Base-by-base conservation (phyloP, 2,329 filamentous ascomycete species). In the Trichoderma oligosporum region DNA sequence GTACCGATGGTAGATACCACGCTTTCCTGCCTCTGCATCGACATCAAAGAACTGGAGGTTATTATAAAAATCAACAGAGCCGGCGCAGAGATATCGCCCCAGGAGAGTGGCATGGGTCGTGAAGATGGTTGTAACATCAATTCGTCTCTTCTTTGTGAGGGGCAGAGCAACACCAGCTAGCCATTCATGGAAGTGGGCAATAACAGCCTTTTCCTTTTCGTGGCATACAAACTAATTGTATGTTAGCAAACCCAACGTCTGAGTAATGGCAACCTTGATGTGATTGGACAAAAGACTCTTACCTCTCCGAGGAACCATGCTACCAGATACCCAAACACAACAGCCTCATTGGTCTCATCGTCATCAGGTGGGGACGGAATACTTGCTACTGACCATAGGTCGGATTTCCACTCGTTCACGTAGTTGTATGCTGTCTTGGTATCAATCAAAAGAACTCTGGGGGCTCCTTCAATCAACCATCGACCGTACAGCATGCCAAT, bases 141-240 rank as follows among this genome's bases (percentile, higher is more conserved):
- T 97, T 68, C 89, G 88, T 61, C 94, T 86, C 81, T 89, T 96
- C 78, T 95, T 96, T 76, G 86, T 88, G 63, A 97, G 82, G 24
- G 94, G 94, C 31, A 97, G 80, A 49, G 90, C 93, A 48, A 97
- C 94, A 74, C 93, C 94, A 9, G 94, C 88, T 56, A 99, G 83
- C 94, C 94, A 99, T 75, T 99, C 94, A 78, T 99, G 94, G 78
- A 97, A 97, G 74, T 99, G 94, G 56, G 92, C 94, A 73, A 97
- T 94, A 63, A 99, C 91, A 3, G 94, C 94, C 68, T 85, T 89
- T 64, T 86, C 87, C 74, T 89, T 94, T 75, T 97, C 93, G 71
- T 96, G 92, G 68, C 87, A 90, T 61, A 96, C 91, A 72, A 92
- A 97, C 92, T 96, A 65, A 18, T 51, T 7, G 61, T 42, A 24